These are phyloP conservation scores for Sporothrix brunneoviolacea DNA, from an alignment of 2,329 filamentous ascomycete genomes.

Conservation along the genomic window DNA sequence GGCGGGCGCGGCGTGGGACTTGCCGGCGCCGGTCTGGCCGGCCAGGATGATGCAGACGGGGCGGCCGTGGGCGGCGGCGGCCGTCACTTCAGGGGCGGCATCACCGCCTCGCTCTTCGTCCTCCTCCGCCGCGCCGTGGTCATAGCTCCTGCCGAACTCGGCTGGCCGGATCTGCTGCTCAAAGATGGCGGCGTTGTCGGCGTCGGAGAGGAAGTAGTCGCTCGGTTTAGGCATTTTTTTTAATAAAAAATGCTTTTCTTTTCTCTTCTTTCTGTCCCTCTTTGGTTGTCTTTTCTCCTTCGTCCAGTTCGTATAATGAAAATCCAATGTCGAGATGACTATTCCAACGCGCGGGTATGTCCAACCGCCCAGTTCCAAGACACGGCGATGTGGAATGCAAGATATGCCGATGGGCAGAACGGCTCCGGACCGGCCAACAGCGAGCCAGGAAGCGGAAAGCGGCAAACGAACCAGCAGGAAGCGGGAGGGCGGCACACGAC, in stretches of 20 bases:
- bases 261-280: background rate
- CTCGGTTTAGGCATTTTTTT: constrained; percentile 4
- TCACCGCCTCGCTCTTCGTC: no score
- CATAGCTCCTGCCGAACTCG: constrained; percentile 16
- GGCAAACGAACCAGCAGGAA: background rate
- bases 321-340: no score
- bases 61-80: background rate
- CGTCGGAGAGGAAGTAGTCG: constrained; percentile 13
- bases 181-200: constrained; percentile 23
- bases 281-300: no score
- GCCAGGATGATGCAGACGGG: constrained; percentile 38
- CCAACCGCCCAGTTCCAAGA: no score
- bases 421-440: no score
- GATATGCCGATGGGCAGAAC: no score
- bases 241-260: no score
- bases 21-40: constrained; percentile 43
- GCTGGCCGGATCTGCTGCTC: constrained; percentile 20
- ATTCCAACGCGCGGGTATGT: no score
- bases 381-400: background rate
- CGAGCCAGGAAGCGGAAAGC: background rate
- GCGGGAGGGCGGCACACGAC: no score
- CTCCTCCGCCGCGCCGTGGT: no score
- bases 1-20: constrained; percentile 36
- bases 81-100: background rate
- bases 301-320: background rate